Evolutionary conservation across 192 early-diverging fungal species (phyloP), one percentile per base, ranked within the genome.

Genomic region (Geosiphon pyriformis): DNA sequence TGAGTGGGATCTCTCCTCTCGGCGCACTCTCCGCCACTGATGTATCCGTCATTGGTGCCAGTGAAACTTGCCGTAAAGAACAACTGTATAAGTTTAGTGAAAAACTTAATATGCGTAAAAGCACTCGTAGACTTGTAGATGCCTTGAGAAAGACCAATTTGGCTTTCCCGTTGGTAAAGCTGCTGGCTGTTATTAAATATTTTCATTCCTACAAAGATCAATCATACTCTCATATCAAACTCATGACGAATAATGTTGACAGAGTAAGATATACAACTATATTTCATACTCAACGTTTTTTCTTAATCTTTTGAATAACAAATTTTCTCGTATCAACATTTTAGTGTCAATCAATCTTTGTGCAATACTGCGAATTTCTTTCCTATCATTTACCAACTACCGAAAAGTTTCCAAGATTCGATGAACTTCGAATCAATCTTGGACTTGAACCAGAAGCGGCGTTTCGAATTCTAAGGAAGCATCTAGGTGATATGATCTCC

Each of bases 1-100:
- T 94, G 83, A 70, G 80, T n/a, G 92, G 92, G 17, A 76, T 91
- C 30, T 82, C 87, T 54, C 82, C 85, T 12, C 77, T 76, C 0
- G 61, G 52, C 15, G 72, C 69, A 25, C 50, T 83, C 27, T 89
- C 86, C 7, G 65, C 72, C 35, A 71, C 68, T 1, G 90, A 94
- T 61, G 72, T 90, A 11, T 80, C 78, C 3, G 78, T 83, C 6
- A 73, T 88, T 37, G 82, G 83, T 0, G 88, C 87, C 46, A 80
- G 85, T 2, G 85, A 86, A 1, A 73, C 72, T 0, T 55, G 91
- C 1, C 76, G 75, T 17, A 72, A 81, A 27, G 89, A 90, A 56
- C 77, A 75, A 0, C 72, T 87, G 33, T 75, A 72, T 62, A 80
- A 83, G 31, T 75, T 76, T 6, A 68, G 77, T 7, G 46, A 74